Evolutionary conservation across 2,329 filamentous ascomycete genomes (phyloP), one percentile per base, ranked within the genome.

Genomic region (Aspergillus ibericus): DNA sequence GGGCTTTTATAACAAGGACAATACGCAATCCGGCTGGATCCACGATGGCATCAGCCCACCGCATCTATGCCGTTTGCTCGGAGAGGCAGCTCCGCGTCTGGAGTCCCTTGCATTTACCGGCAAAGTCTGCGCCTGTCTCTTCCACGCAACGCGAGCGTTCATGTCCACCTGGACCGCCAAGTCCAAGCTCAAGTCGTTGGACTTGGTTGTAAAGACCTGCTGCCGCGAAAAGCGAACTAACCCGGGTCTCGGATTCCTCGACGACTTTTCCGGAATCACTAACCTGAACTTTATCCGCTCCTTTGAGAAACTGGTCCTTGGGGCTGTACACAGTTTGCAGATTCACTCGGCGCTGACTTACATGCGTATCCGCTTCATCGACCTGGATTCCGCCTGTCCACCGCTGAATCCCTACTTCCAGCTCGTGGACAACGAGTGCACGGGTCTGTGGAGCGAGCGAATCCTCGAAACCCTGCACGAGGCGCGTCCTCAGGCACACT

Each of bases 321-420:
- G 85, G 1, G 87, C 83, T 1, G 84, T 90, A 32, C 81, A 82
- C 49, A 82, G 86, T 3, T 74, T 92, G 47, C 81, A 81, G 13
- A 80, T 78, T 29, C 81, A 90, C 49, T 81, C 82, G 53, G 76
- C 79, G n/a, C 74, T 92, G 32, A 77, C 85, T 46, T 85, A 86
- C 70, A 72, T 92, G 62, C 82, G 88, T 58, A 90, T 92, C 67
- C 85, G 89, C 55, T 92, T 90, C 67, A 87, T 92, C 54, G 89
- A 92, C 72, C 79, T 92, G 5, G 89, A 92, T 69, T 90, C 88
- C 2, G 84, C 87, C 2, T 81, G 88, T 13, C 88, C 88, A 3
- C 83, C 87, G 1, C 76, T 91, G 4, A 91, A 92, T 66, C 89
- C 89, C 0, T 91, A 88, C 68, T 92, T 91, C 70, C 77, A 88